Evolutionary conservation across 306 rosid genomes (phyloP), one percentile per base, ranked within the genome.

Genomic region (Abrus precatorius): DNA sequence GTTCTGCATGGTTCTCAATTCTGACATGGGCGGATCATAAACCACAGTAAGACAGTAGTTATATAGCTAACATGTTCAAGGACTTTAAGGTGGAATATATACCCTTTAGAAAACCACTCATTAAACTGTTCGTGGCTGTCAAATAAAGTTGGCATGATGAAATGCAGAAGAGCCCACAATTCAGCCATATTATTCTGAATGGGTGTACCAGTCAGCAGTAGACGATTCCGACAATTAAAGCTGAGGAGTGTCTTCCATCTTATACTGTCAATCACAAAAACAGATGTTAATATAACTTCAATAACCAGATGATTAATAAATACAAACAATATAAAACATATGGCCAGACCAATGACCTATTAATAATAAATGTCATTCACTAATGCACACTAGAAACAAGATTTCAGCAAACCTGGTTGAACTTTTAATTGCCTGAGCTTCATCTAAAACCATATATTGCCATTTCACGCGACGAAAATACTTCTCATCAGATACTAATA

Each of bases 71-170:
- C 77, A 69, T 44, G 36, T 73, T 27, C 76, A 76, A 4, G 2
- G 63, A 78, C 66, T 76, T 71, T 34, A 68, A 74, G 45, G 30
- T 48, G 82, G 75, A 61, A 84, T 53, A 66, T 84, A 48, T 89
- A 95, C 99, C 99, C 99, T 91, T 93, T 95, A 52, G 99, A 95
- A 86, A 95, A 95, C 99, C 99, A 95, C 90, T 95, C 99, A 84
- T 95, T 95, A 79, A 95, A 95, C 83, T 95, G 99, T 76, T 95
- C 98, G 7, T 95, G 99, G 89, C 99, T 95, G 78, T 95, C 99
- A 79, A 95, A 95, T 80, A 95, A 86, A 64, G 97, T 95, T 27
- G 99, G 99, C 99, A 95, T 95, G 53, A 95, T 95, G 82, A 95
- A 95, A 85, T 95, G 99, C 59, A 95, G 87, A 78, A 95, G 96